Percentiles rank a stretch among this genome's conserved stretches.
phyloP scores from a whole-genome alignment of 163 green algal species.

The Scenedesmus sp. region DNA sequence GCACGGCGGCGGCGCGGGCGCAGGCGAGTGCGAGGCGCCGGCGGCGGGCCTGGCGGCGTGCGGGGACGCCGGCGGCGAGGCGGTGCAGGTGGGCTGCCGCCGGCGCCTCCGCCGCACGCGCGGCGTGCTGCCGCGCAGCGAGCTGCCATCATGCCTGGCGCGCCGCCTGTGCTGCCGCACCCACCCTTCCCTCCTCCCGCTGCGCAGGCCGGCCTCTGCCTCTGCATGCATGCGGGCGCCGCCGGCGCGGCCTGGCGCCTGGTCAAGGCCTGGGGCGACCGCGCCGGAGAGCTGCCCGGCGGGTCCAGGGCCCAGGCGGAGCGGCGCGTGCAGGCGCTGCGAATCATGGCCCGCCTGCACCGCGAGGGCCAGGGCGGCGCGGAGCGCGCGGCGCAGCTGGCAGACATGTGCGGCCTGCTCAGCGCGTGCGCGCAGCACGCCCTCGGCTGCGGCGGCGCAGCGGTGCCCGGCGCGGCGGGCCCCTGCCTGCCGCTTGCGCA shows the following conservation, averaged over 20 bases:
- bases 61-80: neutral
- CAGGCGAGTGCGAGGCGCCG: neutral
- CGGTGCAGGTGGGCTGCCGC: constrained; percentile 5
- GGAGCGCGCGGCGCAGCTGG: neutral
- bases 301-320: neutral
- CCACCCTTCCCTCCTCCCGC: neutral
- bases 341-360: constrained; percentile 8
- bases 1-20: neutral
- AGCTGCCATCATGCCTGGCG: no score
- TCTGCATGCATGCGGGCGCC: constrained; percentile 30
- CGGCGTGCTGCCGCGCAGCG: no score
- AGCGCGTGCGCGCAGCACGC: neutral
- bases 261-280: neutral
- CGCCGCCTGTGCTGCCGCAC: neutral
- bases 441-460: neutral
- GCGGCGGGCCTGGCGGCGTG: neutral
- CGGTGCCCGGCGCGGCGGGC: neutral
- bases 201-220: constrained; percentile 8
- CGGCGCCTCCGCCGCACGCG: no score
- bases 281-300: neutral
- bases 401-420: constrained; percentile 5
- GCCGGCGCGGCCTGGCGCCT: constrained; percentile 7
- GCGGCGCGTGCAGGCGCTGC: neutral
- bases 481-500: no score
- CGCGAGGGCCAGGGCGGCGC: neutral